Base-by-base conservation (phyloP, 495 filamentous ascomycete genomes). In the Durotheca rogersii region DNA sequence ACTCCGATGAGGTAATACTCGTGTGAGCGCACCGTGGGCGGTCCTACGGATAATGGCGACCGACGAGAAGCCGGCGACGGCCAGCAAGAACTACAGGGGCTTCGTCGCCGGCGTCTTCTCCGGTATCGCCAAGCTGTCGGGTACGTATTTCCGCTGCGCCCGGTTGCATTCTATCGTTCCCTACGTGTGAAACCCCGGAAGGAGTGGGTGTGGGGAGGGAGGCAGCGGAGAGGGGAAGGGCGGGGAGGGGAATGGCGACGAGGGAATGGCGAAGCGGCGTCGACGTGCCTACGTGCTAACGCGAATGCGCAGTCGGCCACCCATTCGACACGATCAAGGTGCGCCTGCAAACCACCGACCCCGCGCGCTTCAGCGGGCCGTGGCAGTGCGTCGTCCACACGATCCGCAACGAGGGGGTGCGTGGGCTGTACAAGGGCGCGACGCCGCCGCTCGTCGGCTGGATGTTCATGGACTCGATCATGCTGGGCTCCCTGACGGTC, bases 391-490 rank as follows among this genome's bases (percentile, higher is more conserved):
- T 95, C 2, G 62, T 87, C 30, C 84, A 88, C 57, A 96, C 89
- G 10, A 30, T 95, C 34, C 81, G 84, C 32, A 84, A 89, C 62
- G 90, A 96, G 65, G 88, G 89, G 10, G 66, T 92, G 21, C 65
- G 69, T 16, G 90, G 87, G 11, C 69, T 96, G 14, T 96, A 96
- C 73, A 96, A 96, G 66, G 90, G 87, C 62, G 90, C 91, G 10
- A 88, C 87, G 3, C 92, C 92, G 29, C 92, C 90, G 32, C 71
- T 96, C 41, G 81, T 95, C 47, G 93, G 93, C 51, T 98, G 92
- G 92, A 95, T 96, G 89, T 86, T 92, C 65, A 96, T 97, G 92
- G 92, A 97, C 69, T 87, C 81, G 49, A 72, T 96, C 34, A 95
- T 96, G 93, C 81, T 98, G 27, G 93, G 93, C 15, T 91, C 87